Base-by-base conservation (phyloP, 768 basidiomycete genomes). In the Mycena albidolilacea region DNA sequence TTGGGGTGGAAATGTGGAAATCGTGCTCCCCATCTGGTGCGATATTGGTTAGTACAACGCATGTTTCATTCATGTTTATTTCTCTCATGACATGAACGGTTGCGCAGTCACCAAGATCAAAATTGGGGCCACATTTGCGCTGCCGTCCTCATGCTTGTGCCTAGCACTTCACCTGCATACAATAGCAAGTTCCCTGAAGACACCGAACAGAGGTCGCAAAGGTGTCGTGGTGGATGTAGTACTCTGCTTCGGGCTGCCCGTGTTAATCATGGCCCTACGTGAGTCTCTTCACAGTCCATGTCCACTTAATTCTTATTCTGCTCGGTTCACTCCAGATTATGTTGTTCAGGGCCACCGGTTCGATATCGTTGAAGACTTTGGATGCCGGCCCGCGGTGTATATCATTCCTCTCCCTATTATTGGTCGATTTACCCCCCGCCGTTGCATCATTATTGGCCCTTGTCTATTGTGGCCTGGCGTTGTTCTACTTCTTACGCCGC, bases 341-440 rank as follows among this genome's bases (percentile, higher is more conserved):
- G 77, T 92, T 61, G 85, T 87, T 37, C 90, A 92, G 77, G 88
- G 89, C 67, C 88, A 89, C 79, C 87, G 92, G 67, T 93, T 90
- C 82, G 86, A 90, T 77, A 86, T 93, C 69, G 80, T 86, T 23
- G 83, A 88, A 79, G 86, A 90, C 68, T 81, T 88, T 57, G 92
- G 92, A 0, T 92, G 91, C 75, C 61, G 67, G 21, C 72, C 72
- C 14, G 46, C 67, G 41, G 37, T 73, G 0, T 73, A 73, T 68
- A 37, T 73, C 72, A 2, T 1, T 67, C 2, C 43, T 41, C 10
- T 72, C 71, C 35, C 19, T 72, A 4, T 54, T 72, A 11, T 19
- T 72, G 10, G 41, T 72, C 41, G 59, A 68, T 30, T 23, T 67
- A 4, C 71, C 71, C 0, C 52, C 66, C 1, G 44, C 37, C 52